Conservation (phyloP, 2,329 filamentous ascomycete genomes). For the Didymella keratinophila region DNA sequence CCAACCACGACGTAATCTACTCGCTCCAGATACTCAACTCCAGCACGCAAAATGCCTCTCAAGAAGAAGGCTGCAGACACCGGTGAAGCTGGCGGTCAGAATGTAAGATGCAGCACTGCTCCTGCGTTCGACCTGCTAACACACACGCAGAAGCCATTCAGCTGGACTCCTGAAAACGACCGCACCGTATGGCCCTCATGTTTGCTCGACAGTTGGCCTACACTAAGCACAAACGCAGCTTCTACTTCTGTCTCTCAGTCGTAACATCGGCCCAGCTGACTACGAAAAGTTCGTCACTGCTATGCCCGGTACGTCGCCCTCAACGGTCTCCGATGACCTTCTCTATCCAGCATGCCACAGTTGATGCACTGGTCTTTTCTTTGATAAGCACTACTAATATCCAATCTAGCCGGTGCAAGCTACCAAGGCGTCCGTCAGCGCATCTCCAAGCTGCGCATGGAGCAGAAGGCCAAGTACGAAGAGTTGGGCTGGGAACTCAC, state of each 20-base stretch:
- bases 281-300: conserved; percentile 1
- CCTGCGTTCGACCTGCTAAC: no score
- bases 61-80: conserved; percentile 5
- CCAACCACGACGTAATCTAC: no score
- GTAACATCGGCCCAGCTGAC: not conserved
- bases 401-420: conserved; percentile 2
- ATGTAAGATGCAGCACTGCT: no score
- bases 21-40: no score
- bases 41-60: no score
- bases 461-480: conserved; percentile 6
- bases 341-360: no score
- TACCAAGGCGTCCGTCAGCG: conserved; percentile 13
- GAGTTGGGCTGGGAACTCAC: conserved; percentile 12
- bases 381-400: no score
- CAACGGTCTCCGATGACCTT: no score
- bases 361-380: no score
- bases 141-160: not conserved
- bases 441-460: not conserved
- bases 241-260: no score
- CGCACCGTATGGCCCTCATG: not conserved
- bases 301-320: not conserved
- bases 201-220: not conserved
- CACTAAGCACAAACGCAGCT: no score
- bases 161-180: conserved; percentile 12
- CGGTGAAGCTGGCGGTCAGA: not conserved